A percentile compares a stretch with the other conserved stretches of the same genome.
Evolutionary conservation across 768 basidiomycete species (phyloP).

Genomic region (Daedalea quercina): DNA sequence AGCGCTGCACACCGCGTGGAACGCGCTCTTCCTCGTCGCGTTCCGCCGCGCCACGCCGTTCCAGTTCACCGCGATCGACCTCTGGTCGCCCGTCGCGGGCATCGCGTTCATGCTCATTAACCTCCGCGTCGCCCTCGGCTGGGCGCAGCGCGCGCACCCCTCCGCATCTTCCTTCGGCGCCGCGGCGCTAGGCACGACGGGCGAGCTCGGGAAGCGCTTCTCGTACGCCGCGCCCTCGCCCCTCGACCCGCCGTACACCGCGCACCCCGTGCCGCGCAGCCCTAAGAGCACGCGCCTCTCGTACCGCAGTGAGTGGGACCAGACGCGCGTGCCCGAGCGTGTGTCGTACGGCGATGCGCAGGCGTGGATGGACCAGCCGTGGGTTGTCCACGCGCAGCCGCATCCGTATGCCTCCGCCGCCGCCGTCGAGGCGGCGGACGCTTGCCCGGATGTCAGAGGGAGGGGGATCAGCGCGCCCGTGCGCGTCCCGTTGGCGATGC

Average conservation of each 20-base stretch:
- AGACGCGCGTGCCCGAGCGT: not conserved
- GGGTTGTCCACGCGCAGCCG: not conserved
- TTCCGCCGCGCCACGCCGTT: not conserved
- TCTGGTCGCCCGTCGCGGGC: slow-evolving; percentile 1
- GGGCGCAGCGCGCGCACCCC: not conserved
- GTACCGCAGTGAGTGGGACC: not conserved
- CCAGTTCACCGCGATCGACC: slow-evolving; percentile 5
- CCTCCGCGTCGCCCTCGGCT: slow-evolving; percentile 5
- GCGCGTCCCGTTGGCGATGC: not conserved
- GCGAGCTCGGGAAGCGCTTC: not conserved
- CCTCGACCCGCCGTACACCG: not conserved
- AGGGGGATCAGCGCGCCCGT: too few relatives aligned
- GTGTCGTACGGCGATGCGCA: not conserved
- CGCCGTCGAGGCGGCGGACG: too few relatives aligned
- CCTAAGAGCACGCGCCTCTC: not conserved
- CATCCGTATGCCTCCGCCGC: not conserved
- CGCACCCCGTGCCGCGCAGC: not conserved
- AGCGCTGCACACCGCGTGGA: not conserved
- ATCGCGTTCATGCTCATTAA: slow-evolving; percentile 5
- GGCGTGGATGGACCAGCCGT: not conserved
- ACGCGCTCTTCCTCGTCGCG: not conserved
- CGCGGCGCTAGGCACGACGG: too few relatives aligned
- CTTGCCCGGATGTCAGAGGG: too few relatives aligned
- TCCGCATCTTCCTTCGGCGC: not conserved
- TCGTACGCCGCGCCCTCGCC: too few relatives aligned